Evolutionary conservation across 768 basidiomycete genomes (phyloP).

Genomic region (Tricholoma flavovirens): DNA sequence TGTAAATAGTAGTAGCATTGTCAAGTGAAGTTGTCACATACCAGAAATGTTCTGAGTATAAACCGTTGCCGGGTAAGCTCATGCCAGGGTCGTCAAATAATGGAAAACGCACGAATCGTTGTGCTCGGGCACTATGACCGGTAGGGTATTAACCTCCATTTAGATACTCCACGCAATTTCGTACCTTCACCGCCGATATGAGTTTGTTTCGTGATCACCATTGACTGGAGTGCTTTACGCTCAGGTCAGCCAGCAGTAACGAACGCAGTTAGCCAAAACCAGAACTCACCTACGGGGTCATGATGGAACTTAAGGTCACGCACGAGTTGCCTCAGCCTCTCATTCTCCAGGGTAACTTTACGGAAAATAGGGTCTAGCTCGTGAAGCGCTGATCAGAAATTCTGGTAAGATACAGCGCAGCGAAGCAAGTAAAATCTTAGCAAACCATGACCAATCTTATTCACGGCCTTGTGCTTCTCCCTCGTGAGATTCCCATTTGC

Average conservation of each 20-base stretch:
- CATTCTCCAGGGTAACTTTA: conserved; percentile 75
- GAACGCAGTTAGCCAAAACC: neutral
- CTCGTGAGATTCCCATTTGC: conserved; percentile 61
- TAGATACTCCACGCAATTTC: conserved; percentile 6
- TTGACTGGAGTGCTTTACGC: conserved; percentile 73
- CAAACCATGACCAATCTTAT: conserved; percentile 91
- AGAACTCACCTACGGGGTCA: conserved; percentile 69
- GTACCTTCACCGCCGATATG: conserved; percentile 89
- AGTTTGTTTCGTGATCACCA: conserved; percentile 95
- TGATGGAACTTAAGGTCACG: conserved; percentile 76
- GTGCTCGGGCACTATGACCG: conserved; percentile 70
- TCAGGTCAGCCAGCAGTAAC: neutral
- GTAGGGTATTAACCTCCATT: neutral
- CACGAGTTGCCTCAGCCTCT: conserved; percentile 60
- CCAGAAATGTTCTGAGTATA: conserved; percentile 65
- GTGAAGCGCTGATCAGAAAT: conserved; percentile 58
- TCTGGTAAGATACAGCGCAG: neutral
- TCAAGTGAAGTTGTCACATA: conserved; percentile 27
- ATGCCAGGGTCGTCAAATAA: neutral
- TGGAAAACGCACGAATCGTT: conserved; percentile 75
- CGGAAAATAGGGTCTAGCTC: conserved; percentile 80
- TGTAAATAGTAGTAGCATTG: neutral
- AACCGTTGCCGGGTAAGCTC: conserved; percentile 1
- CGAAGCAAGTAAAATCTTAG: neutral
- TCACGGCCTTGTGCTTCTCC: conserved; percentile 75